These are phyloP conservation scores for Capillidium heterosporum DNA, from an alignment of 371 early-diverging fungal species.

Conservation along the genomic window DNA sequence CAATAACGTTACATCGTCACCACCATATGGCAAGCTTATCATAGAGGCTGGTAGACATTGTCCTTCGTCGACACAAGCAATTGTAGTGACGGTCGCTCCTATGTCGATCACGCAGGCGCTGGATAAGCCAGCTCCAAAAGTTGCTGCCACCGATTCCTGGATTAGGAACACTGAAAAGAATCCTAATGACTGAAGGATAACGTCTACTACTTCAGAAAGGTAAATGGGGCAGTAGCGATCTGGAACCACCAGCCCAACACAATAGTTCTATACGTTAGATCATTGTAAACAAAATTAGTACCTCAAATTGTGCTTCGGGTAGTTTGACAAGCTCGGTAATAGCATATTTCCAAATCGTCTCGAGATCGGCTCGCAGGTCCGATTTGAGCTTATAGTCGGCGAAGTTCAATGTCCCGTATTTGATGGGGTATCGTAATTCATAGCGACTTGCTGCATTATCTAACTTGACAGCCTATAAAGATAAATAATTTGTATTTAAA, in stretches of 20 bases:
- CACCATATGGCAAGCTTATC: conserved; percentile 42
- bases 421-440: conserved; percentile 40
- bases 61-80: conserved; percentile 76
- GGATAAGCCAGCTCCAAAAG: conserved; percentile 76
- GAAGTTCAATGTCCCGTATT: conserved; percentile 50
- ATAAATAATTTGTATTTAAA: not conserved
- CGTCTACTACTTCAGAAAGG: conserved; percentile 34
- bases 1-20: conserved; percentile 67
- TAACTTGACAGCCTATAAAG: conserved; percentile 11
- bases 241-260: conserved; percentile 59
- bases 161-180: conserved; percentile 37
- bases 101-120: conserved; percentile 77
- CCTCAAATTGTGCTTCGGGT: conserved; percentile 28
- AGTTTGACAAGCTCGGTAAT: conserved; percentile 57
- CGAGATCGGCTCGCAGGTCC: conserved; percentile 50
- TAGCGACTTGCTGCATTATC: conserved; percentile 16
- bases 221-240: conserved; percentile 44
- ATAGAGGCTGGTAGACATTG: conserved; percentile 46
- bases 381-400: conserved; percentile 44
- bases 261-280: conserved; percentile 20
- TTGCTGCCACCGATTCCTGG: conserved; percentile 57
- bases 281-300: conserved; percentile 8
- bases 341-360: conserved; percentile 53
- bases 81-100: conserved; percentile 71
- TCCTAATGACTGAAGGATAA: conserved; percentile 55